A percentile compares a stretch with the other conserved stretches of the same genome.
Conservation (phyloP, 2,329 filamentous ascomycete genomes). For the Trichoderma guizhouense region DNA sequence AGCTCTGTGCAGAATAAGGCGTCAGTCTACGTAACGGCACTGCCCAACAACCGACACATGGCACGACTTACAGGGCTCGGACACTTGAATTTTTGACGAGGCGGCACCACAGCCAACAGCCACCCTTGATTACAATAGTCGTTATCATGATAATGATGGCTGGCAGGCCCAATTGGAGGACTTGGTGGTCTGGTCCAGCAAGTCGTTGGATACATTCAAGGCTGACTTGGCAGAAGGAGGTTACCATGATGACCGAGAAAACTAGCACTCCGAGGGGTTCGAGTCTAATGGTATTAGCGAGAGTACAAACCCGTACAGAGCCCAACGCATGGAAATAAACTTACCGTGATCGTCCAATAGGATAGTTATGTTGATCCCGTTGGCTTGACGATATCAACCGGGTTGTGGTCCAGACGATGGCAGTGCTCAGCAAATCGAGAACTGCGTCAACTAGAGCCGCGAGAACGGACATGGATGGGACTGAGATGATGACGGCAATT, state of each 20-base stretch:
- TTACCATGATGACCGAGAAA: constrained; percentile 84
- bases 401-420: constrained; percentile 77
- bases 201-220: constrained; percentile 67
- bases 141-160: constrained; percentile 76
- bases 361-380: constrained; percentile 72
- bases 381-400: constrained; percentile 63
- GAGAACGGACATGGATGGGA: constrained; percentile 76
- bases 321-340: constrained; percentile 16
- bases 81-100: constrained; percentile 83
- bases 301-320: not conserved
- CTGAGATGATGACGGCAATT: constrained; percentile 70
- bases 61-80: constrained; percentile 61
- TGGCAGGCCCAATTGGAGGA: constrained; percentile 70
- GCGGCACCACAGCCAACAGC: constrained; percentile 85
- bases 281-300: constrained; percentile 44
- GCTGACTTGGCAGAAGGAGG: constrained; percentile 74
- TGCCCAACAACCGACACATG: not conserved
- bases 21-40: constrained; percentile 13
- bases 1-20: constrained; percentile 34
- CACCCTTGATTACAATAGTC: constrained; percentile 77
- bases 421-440: constrained; percentile 76
- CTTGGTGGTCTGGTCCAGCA: constrained; percentile 54
- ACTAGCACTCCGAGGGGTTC: constrained; percentile 79
- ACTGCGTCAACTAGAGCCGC: constrained; percentile 76
- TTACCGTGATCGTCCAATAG: constrained; percentile 65